These are phyloP conservation scores for Clavispora asparagi DNA, from an alignment of 805 yeast genomes.

Conservation along the genomic window DNA sequence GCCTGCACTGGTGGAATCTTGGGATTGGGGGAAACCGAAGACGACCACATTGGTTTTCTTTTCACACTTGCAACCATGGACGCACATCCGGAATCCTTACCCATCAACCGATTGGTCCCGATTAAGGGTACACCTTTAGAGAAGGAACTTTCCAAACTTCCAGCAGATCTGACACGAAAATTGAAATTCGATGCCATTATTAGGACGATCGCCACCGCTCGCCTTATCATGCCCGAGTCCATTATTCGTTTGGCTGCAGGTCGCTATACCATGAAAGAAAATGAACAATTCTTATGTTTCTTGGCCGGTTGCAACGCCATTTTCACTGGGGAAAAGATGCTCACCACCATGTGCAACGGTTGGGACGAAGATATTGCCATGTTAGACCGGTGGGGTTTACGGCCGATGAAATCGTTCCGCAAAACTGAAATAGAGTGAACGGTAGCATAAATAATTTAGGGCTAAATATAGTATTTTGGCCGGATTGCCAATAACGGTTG, in stretches of 20 bases:
- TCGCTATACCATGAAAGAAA: conserved; percentile 72
- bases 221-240: conserved; percentile 66
- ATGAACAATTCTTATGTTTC: conserved; percentile 70
- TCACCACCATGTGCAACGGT: conserved; percentile 77
- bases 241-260: conserved; percentile 79
- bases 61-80: conserved; percentile 63
- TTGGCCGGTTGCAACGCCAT: conserved; percentile 77
- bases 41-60: conserved; percentile 62
- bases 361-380: conserved; percentile 77
- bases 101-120: conserved; percentile 75
- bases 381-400: conserved; percentile 66
- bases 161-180: conserved; percentile 31
- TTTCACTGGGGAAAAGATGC: conserved; percentile 76
- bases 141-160: conserved; percentile 40
- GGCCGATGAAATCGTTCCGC: conserved; percentile 47
- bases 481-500: no score
- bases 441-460: neutral
- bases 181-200: conserved; percentile 58
- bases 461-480: no score
- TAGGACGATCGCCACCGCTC: conserved; percentile 70
- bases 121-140: conserved; percentile 76
- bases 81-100: conserved; percentile 75
- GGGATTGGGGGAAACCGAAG: conserved; percentile 70
- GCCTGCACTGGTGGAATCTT: conserved; percentile 79
- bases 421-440: neutral